phyloP scores from a whole-genome alignment of 1,284 basidiomycete species.

The Lentinula novae-zelandiae region DNA sequence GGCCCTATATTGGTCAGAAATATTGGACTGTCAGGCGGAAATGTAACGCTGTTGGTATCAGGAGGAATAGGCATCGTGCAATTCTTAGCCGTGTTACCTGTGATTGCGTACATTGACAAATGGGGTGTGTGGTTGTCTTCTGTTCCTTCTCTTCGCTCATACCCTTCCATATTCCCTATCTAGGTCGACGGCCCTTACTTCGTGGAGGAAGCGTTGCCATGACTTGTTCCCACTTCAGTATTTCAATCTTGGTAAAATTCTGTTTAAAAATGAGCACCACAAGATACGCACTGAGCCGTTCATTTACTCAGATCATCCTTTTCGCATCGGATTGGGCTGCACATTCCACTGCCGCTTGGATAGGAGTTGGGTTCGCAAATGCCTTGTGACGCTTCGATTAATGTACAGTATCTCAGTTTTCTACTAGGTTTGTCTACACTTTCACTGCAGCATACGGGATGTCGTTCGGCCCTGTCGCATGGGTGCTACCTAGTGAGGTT shows the following conservation, averaged over 20 bases:
- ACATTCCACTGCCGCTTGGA: slow-evolving; percentile 58
- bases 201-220: slow-evolving; percentile 69
- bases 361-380: slow-evolving; percentile 54
- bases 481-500: slow-evolving; percentile 80
- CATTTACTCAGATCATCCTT: slow-evolving; percentile 37
- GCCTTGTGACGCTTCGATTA: not conserved
- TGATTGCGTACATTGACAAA: slow-evolving; percentile 68
- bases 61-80: slow-evolving; percentile 81
- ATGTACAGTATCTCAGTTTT: slow-evolving; percentile 12
- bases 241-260: slow-evolving; percentile 57
- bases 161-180: slow-evolving; percentile 20
- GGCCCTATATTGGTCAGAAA: slow-evolving; percentile 67
- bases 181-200: slow-evolving; percentile 63
- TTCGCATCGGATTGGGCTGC: slow-evolving; percentile 53
- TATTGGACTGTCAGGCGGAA: slow-evolving; percentile 53
- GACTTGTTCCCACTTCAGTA: slow-evolving; percentile 67
- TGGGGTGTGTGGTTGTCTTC: slow-evolving; percentile 47
- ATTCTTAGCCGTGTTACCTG: slow-evolving; percentile 71
- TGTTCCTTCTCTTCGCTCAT: not conserved
- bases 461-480: slow-evolving; percentile 83
- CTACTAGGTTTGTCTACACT: slow-evolving; percentile 58
- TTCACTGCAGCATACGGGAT: slow-evolving; percentile 84
- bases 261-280: not conserved
- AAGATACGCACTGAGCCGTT: not conserved
- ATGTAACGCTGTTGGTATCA: slow-evolving; percentile 59